Conservation (phyloP, 2,329 filamentous ascomycete genomes). For the Teratosphaeria zuluensis region DNA sequence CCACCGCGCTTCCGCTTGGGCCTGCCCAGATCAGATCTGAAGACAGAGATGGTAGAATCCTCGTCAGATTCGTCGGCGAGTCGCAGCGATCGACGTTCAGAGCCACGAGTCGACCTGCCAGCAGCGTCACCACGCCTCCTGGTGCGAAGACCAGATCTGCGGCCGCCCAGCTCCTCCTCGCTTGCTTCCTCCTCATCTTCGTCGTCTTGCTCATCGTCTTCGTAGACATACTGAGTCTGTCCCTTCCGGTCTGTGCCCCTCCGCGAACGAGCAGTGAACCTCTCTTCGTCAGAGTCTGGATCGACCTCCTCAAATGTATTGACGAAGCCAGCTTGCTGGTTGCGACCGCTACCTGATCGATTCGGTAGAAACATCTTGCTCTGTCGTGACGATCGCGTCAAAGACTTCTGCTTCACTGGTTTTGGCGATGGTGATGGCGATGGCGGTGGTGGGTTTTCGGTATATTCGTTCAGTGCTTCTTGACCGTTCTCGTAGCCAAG, state of each 20-base stretch:
- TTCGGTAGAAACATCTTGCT: background rate
- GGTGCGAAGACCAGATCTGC: conserved; percentile 23
- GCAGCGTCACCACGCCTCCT: background rate
- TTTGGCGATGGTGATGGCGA: background rate
- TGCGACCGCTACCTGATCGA: conserved; percentile 1
- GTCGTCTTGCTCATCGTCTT: conserved; percentile 15
- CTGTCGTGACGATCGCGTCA: background rate
- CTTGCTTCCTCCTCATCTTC: conserved; percentile 22
- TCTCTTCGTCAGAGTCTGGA: conserved; percentile 9
- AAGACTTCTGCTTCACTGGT: background rate
- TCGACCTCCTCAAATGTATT: conserved; percentile 19
- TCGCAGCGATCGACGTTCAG: conserved; percentile 1
- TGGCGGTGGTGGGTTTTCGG: conserved; percentile 11
- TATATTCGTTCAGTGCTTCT: conserved; percentile 35
- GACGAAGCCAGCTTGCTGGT: conserved; percentile 15
- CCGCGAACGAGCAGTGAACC: conserved; percentile 5
- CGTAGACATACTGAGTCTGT: conserved; percentile 14
- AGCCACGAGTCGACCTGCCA: background rate
- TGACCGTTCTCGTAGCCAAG: conserved; percentile 37
- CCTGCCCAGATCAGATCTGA: background rate
- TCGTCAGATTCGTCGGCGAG: conserved; percentile 4
- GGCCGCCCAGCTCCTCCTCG: conserved; percentile 13
- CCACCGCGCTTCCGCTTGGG: conserved; percentile 1
- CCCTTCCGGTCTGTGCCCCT: conserved; percentile 16
- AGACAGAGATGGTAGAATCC: background rate